phyloP scores from a whole-genome alignment of 129 eudicot species.

The Helichrysum umbraculigerum region DNA sequence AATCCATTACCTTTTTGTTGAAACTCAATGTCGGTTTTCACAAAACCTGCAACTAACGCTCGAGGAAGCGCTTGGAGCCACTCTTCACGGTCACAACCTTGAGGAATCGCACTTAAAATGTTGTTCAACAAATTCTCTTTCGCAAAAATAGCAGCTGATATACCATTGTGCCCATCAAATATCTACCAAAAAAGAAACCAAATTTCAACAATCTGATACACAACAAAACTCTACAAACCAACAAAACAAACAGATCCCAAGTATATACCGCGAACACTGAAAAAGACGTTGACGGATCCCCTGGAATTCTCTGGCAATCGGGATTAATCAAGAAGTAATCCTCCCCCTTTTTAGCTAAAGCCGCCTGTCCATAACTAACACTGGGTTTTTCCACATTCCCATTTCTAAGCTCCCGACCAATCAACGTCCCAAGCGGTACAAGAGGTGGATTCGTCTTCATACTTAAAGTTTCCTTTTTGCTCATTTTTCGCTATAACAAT shows the following conservation, averaged over 20 bases:
- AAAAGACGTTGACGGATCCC: slow-evolving; percentile 64
- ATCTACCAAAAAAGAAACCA: slow-evolving; percentile 48
- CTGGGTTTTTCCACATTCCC: slow-evolving; percentile 79
- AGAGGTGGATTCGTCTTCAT: slow-evolving; percentile 65
- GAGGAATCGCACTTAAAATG: slow-evolving; percentile 84
- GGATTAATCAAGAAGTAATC: slow-evolving; percentile 75
- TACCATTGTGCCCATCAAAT: slow-evolving; percentile 97
- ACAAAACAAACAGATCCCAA: background rate
- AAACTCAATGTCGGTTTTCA: slow-evolving; percentile 94
- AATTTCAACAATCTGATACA: background rate
- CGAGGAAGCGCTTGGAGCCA: slow-evolving; percentile 96
- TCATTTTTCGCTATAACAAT: slow-evolving; percentile 50
- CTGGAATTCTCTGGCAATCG: slow-evolving; percentile 70
- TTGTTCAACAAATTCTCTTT: slow-evolving; percentile 87
- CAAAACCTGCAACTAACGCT: slow-evolving; percentile 97
- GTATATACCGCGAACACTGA: slow-evolving; percentile 79
- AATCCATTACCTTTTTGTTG: slow-evolving; percentile 78
- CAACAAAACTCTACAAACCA: background rate
- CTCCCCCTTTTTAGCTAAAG: slow-evolving; percentile 93
- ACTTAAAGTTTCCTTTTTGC: slow-evolving; percentile 46
- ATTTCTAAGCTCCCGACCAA: slow-evolving; percentile 79
- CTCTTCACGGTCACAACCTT: slow-evolving; percentile 78
- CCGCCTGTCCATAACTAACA: slow-evolving; percentile 80
- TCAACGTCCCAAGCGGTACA: slow-evolving; percentile 79
- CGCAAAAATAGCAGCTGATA: slow-evolving; percentile 90